These are phyloP conservation scores for Cyberlindnera americana DNA, from an alignment of 805 yeast genomes.

Conservation along the genomic window DNA sequence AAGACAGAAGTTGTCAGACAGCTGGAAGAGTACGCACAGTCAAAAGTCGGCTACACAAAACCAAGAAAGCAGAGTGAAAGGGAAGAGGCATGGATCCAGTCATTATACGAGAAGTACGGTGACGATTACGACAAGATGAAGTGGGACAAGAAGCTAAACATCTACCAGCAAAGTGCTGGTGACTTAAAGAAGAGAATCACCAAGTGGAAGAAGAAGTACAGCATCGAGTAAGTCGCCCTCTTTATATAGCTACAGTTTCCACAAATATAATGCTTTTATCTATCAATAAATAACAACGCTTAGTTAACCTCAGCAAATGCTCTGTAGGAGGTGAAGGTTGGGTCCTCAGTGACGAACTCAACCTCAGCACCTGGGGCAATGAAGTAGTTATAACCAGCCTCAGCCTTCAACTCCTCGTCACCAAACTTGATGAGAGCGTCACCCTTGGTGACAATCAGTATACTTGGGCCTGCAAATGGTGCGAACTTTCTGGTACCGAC, in stretches of 20 bases:
- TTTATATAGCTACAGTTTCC: too few relatives aligned
- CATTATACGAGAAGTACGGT: slow-evolving; percentile 72
- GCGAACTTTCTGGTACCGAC: slow-evolving; percentile 53
- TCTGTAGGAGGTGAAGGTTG: slow-evolving; percentile 75
- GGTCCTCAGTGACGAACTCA: slow-evolving; percentile 50
- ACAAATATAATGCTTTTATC: too few relatives aligned
- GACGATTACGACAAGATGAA: slow-evolving; percentile 87
- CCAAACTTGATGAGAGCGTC: slow-evolving; percentile 51
- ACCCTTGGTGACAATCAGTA: slow-evolving; percentile 81
- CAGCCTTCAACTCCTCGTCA: slow-evolving; percentile 43
- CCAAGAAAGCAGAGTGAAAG: slow-evolving; percentile 63
- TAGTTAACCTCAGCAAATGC: slow-evolving; percentile 73
- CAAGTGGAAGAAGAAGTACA: slow-evolving; percentile 60
- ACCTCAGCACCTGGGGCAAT: slow-evolving; percentile 74
- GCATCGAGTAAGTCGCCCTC: slow-evolving; percentile 25
- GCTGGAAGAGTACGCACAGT: slow-evolving; percentile 58
- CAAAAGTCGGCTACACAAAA: slow-evolving; percentile 34
- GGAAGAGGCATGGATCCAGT: slow-evolving; percentile 69
- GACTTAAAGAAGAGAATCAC: slow-evolving; percentile 68
- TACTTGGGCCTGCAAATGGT: slow-evolving; percentile 80
- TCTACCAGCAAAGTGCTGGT: slow-evolving; percentile 80
- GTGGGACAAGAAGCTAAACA: slow-evolving; percentile 84
- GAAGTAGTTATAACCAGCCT: slow-evolving; percentile 78
- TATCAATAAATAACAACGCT: too few relatives aligned
- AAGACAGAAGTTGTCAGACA: slow-evolving; percentile 61